phyloP scores from a whole-genome alignment of 2,329 filamentous ascomycete genomes.

The Aspergillus oerlinghausenensis region DNA sequence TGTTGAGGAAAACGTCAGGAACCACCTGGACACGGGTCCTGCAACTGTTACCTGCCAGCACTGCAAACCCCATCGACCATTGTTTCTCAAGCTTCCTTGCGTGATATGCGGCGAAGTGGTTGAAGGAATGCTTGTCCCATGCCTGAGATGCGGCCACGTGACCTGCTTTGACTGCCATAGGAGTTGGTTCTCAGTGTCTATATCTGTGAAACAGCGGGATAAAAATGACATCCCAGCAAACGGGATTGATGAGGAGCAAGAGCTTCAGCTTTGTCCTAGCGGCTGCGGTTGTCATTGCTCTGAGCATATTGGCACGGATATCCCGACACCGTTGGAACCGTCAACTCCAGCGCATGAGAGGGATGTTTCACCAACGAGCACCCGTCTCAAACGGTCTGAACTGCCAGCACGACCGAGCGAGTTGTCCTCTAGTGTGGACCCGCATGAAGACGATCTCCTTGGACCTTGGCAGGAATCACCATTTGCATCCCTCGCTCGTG shows the following conservation, averaged over 20 bases:
- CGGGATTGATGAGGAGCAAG: constrained; percentile 8
- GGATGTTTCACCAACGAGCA: constrained; percentile 16
- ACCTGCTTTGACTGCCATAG: constrained; percentile 43
- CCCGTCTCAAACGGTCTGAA: constrained; percentile 12
- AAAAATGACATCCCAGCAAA: constrained; percentile 11
- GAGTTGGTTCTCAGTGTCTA: constrained; percentile 34
- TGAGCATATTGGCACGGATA: constrained; percentile 30
- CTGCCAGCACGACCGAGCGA: constrained; percentile 10
- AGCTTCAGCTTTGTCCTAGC: constrained; percentile 37
- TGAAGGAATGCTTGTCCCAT: constrained; percentile 43
- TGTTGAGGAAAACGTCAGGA: constrained; percentile 18
- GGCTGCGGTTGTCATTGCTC: constrained; percentile 47
- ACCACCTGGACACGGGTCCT: constrained; percentile 14
- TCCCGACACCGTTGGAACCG: constrained; percentile 27
- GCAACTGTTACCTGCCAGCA: constrained; percentile 27
- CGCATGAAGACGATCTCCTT: constrained; percentile 28
- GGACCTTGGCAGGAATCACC: constrained; percentile 35
- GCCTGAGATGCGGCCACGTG: constrained; percentile 45
- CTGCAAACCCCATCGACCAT: constrained; percentile 32
- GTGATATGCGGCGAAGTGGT: constrained; percentile 42
- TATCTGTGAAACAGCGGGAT: constrained; percentile 7
- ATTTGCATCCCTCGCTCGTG: constrained; percentile 38
- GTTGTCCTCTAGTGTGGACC: constrained; percentile 16
- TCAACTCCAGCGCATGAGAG: constrained; percentile 17
- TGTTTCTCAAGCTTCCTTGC: constrained; percentile 37